Conservation (phyloP, 108 stramenopile species). For the Schizochytrium sp. region DNA sequence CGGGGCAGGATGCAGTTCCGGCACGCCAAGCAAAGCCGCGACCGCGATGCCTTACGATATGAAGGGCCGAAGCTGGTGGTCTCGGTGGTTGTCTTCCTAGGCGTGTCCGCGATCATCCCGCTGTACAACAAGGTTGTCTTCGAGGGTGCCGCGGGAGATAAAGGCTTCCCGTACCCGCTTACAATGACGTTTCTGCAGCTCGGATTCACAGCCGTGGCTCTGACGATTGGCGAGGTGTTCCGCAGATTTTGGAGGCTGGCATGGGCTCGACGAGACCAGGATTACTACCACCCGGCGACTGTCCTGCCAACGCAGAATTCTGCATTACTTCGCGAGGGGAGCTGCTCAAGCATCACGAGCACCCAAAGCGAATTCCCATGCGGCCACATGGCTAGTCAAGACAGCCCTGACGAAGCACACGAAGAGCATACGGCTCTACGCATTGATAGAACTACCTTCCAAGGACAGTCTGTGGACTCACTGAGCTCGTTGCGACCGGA, state of each 20-base stretch:
- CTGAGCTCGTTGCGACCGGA: too few relatives aligned
- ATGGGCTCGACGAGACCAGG: neutral
- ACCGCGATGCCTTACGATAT: constrained; percentile 23
- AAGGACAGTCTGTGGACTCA: too few relatives aligned
- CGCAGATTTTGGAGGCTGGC: neutral
- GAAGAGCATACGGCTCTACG: neutral
- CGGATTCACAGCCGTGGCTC: neutral
- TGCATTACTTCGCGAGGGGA: too few relatives aligned
- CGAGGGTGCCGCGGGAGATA: constrained; percentile 35
- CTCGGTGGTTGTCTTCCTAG: constrained; percentile 37
- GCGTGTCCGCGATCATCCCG: constrained; percentile 52
- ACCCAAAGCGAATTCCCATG: too few relatives aligned
- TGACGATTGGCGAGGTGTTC: neutral
- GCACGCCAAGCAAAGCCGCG: constrained; percentile 27
- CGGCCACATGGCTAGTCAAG: too few relatives aligned
- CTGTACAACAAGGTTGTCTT: constrained; percentile 62
- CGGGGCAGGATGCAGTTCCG: constrained; percentile 45
- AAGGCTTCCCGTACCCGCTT: constrained; percentile 55
- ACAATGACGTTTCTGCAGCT: constrained; percentile 56
- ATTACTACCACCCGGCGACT: neutral
- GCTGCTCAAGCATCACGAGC: too few relatives aligned
- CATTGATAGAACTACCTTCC: too few relatives aligned
- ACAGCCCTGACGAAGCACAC: neutral
- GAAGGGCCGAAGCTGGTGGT: constrained; percentile 44
- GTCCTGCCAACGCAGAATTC: too few relatives aligned